Evolutionary conservation across 495 filamentous ascomycete genomes (phyloP).

Genomic region (Amniculicola lignicola): DNA sequence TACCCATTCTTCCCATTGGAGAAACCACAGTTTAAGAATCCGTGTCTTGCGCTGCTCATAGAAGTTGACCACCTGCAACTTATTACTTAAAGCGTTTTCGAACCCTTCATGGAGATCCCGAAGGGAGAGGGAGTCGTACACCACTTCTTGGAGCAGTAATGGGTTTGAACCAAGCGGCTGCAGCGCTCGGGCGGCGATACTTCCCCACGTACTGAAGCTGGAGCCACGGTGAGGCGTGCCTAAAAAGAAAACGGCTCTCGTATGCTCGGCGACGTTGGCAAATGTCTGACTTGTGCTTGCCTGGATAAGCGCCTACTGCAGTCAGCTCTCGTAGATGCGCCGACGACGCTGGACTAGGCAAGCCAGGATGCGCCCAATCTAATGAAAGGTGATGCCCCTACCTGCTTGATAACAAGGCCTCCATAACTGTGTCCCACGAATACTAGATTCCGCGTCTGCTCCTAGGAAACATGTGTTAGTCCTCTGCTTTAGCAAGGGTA

Average conservation of each 20-base stretch:
- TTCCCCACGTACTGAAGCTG: slow-evolving; percentile 26
- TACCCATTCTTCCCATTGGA: slow-evolving; percentile 10
- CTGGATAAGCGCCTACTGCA: slow-evolving; percentile 22
- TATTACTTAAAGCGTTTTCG: background rate
- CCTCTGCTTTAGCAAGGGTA: background rate
- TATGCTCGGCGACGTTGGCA: slow-evolving; percentile 13
- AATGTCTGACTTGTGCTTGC: slow-evolving; percentile 18
- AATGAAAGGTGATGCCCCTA: background rate
- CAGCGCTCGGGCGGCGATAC: slow-evolving; percentile 17
- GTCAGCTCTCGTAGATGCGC: slow-evolving; percentile 1
- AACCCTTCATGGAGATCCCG: slow-evolving; percentile 24
- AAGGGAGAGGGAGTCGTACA: slow-evolving; percentile 29
- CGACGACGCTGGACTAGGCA: background rate
- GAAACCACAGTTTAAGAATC: slow-evolving; percentile 7
- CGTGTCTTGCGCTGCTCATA: slow-evolving; percentile 6
- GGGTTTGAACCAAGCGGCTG: slow-evolving; percentile 29
- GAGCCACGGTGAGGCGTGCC: slow-evolving; percentile 34
- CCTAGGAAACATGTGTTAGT: slow-evolving; percentile 13
- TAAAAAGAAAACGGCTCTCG: slow-evolving; percentile 31
- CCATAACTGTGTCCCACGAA: slow-evolving; percentile 31
- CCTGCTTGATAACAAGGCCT: slow-evolving; percentile 31
- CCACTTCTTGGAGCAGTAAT: slow-evolving; percentile 24
- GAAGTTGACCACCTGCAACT: slow-evolving; percentile 5
- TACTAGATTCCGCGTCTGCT: slow-evolving; percentile 24
- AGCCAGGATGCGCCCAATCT: background rate